phyloP scores from a whole-genome alignment of 164 flowering plant species.

The Vitis cinerea region DNA sequence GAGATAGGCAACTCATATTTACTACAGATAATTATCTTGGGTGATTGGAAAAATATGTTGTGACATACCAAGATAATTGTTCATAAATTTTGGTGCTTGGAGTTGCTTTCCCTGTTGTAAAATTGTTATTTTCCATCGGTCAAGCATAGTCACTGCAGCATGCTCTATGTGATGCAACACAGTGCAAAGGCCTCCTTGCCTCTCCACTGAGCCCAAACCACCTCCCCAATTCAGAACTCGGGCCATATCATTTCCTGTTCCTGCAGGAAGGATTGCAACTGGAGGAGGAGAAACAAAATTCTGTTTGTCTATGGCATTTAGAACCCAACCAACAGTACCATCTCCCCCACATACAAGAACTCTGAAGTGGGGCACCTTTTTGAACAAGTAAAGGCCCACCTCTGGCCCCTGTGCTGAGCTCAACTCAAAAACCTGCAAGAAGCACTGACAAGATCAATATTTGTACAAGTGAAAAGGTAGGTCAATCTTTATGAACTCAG shows the following conservation, averaged over 20 bases:
- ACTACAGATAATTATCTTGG: background rate
- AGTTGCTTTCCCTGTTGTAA: conserved; percentile 62
- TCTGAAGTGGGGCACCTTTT: conserved; percentile 89
- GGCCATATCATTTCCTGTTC: conserved; percentile 98
- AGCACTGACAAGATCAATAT: background rate
- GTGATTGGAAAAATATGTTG: conserved; percentile 1
- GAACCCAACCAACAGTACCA: conserved; percentile 99
- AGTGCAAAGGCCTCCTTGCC: conserved; percentile 92
- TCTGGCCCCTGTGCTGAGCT: conserved; percentile 91
- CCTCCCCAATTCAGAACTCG: conserved; percentile 97
- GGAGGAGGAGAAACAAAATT: conserved; percentile 98
- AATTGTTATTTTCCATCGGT: conserved; percentile 85
- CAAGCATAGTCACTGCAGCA: conserved; percentile 98
- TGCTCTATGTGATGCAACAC: conserved; percentile 82
- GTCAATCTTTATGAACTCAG: background rate
- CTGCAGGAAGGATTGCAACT: conserved; percentile 98
- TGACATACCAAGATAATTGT: conserved; percentile 86
- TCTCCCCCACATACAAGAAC: conserved; percentile 98
- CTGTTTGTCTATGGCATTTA: conserved; percentile 91
- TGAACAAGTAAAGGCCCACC: conserved; percentile 78
- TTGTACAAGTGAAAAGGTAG: background rate
- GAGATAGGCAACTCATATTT: background rate
- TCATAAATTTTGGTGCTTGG: conserved; percentile 73
- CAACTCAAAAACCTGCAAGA: conserved; percentile 76
- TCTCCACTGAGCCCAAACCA: conserved; percentile 93